Evolutionary conservation across 331 rosid genomes (phyloP), one percentile per base, ranked within the genome.

Genomic region (Rhamnella rubrinervis): DNA sequence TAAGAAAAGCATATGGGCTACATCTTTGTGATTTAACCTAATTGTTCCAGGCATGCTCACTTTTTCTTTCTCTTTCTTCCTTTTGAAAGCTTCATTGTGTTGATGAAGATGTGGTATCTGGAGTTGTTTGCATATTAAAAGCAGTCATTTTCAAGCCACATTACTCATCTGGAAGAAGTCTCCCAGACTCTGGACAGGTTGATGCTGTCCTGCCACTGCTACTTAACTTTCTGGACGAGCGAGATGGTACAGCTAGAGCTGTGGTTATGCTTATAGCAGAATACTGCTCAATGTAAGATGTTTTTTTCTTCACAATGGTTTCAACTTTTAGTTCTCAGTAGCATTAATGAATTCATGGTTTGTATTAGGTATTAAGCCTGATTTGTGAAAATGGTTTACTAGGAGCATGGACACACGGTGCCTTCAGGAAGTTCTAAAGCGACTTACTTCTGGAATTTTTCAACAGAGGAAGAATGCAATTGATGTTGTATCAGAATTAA

Each of bases 221-320:
- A 75, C 89, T 93, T 76, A 79, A 77, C 71, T 86, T 93, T 82
- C 85, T 93, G 7, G 92, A 90, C 61, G 98, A 93, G 86, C 88
- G 68, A 70, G 98, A 90, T 78, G 88, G 88, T 58, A 75, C 88
- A 4, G 82, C 96, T 61, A 85, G 88, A 78, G 97, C 98, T 77
- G 97, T 87, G 72, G 87, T 84, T 61, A 68, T 77, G 88, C 92
- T 93, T 70, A 77, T 90, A 62, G 95, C 92, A 26, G 97, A 90
- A 76, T 93, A 83, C 76, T 93, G 92, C 85, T 77, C 84, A 77
- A 83, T 82, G 98, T 93, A 87, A 47, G n/a, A 10, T 56, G 23
- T 21, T 59, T 31, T 82, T 68, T 78, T 73, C 74, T 9, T 65
- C 62, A 37, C 55, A 51, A 16, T 66, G 15, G 20, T 59, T 74